Conservation (phyloP, 495 filamentous ascomycete genomes). For the Hypoxylon fuscum region DNA sequence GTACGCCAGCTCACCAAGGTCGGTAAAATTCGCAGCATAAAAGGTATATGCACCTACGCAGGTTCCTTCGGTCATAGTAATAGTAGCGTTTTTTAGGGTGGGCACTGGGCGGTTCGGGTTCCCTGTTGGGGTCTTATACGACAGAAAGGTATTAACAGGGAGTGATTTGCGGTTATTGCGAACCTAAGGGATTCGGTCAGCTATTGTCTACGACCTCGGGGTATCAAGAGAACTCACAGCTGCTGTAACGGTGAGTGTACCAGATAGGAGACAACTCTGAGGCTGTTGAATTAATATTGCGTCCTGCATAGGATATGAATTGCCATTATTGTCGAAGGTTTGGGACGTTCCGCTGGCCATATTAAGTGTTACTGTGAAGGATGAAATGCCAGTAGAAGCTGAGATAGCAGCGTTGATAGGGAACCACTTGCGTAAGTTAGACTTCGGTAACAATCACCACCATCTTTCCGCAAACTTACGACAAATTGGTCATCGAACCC, state of each 20-base stretch:
- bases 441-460: not conserved
- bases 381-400: constrained; percentile 55
- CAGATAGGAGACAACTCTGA: constrained; percentile 57
- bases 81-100: constrained; percentile 50
- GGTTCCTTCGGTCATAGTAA: constrained; percentile 58
- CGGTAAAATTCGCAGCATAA: constrained; percentile 58
- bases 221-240: constrained; percentile 42
- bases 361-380: constrained; percentile 53
- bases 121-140: constrained; percentile 59
- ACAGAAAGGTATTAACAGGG: constrained; percentile 54
- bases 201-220: not conserved
- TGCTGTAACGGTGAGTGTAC: constrained; percentile 52
- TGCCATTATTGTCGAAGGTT: constrained; percentile 58
- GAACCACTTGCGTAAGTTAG: constrained; percentile 51
- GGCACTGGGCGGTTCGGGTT: constrained; percentile 58
- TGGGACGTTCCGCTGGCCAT: constrained; percentile 52
- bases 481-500: constrained; percentile 69
- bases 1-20: constrained; percentile 55
- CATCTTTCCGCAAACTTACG: constrained; percentile 43
- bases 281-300: constrained; percentile 55
- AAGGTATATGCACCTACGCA: constrained; percentile 64
- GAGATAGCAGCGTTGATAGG: constrained; percentile 51
- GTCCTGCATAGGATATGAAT: constrained; percentile 54
- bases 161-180: constrained; percentile 56
- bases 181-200: constrained; percentile 49